Conservation (phyloP, 2,329 filamentous ascomycete species). For the Aspergillus tubingensis region DNA sequence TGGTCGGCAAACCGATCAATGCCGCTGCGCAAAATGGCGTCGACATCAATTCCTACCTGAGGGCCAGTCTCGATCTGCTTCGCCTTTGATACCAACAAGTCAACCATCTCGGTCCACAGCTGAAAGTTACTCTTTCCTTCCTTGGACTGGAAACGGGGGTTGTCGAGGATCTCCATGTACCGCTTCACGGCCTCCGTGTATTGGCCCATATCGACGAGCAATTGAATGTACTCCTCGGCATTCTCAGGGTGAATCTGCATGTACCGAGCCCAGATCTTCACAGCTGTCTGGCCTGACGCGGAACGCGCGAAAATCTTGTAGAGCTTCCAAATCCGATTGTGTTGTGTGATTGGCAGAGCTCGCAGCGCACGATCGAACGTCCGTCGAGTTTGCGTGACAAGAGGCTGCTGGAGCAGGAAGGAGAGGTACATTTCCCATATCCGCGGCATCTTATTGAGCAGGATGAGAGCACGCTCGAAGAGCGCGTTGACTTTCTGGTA, state of each 20-base stretch:
- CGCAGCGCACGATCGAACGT: slow-evolving; percentile 91
- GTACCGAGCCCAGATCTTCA: slow-evolving; percentile 92
- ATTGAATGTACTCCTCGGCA: slow-evolving; percentile 89
- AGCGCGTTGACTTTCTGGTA: slow-evolving; percentile 92
- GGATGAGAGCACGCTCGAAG: slow-evolving; percentile 86
- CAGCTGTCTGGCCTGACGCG: slow-evolving; percentile 82
- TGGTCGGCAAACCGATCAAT: slow-evolving; percentile 91
- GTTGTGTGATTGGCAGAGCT: slow-evolving; percentile 89
- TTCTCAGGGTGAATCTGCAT: slow-evolving; percentile 97
- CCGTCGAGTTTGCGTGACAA: slow-evolving; percentile 80
- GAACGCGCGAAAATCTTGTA: slow-evolving; percentile 91
- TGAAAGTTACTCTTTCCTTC: slow-evolving; percentile 94
- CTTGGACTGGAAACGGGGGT: slow-evolving; percentile 86
- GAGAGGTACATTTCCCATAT: slow-evolving; percentile 98
- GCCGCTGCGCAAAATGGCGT: slow-evolving; percentile 88
- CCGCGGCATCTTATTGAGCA: slow-evolving; percentile 97
- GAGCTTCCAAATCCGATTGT: slow-evolving; percentile 90
- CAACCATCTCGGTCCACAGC: slow-evolving; percentile 97
- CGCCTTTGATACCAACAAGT: slow-evolving; percentile 87
- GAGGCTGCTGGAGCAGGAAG: slow-evolving; percentile 88
- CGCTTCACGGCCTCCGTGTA: slow-evolving; percentile 90
- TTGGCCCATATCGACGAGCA: slow-evolving; percentile 75
- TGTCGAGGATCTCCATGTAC: slow-evolving; percentile 91
- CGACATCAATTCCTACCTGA: slow-evolving; percentile 83
- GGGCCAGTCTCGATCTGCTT: slow-evolving; percentile 79